These are phyloP conservation scores for Prunus armeniaca DNA, from an alignment of 306 rosid genomes.

Conservation along the genomic window DNA sequence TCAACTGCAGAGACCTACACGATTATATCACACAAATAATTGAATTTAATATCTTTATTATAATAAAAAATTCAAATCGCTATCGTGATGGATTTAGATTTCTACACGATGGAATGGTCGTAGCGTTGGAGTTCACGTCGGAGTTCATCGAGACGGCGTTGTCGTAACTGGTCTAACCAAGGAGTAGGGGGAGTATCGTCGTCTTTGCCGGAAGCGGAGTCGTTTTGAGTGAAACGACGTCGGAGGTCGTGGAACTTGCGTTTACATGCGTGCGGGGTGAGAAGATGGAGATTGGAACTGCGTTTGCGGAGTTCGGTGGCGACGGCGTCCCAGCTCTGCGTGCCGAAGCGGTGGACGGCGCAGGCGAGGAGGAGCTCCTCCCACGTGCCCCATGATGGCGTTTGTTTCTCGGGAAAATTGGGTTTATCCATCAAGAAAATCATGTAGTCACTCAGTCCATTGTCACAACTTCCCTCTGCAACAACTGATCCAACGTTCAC, in stretches of 20 bases:
- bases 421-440: constrained; percentile 18
- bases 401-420: constrained; percentile 24
- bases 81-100: not conserved
- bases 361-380: constrained; percentile 34
- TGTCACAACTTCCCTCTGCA: not conserved
- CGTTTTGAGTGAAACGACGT: constrained; percentile 22
- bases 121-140: constrained; percentile 26
- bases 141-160: constrained; percentile 35
- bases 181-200: not conserved
- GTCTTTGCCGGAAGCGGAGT: not conserved
- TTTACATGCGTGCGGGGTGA: constrained; percentile 22
- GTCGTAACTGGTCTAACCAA: constrained; percentile 31
- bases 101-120: constrained; percentile 31
- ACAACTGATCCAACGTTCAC: not conserved
- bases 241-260: constrained; percentile 28
- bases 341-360: constrained; percentile 37
- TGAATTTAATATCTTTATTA: not conserved
- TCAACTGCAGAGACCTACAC: constrained; percentile 27
- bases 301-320: constrained; percentile 29
- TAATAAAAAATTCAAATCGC: not conserved
- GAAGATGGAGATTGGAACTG: constrained; percentile 11
- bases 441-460: not conserved
- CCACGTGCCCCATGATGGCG: constrained; percentile 30
- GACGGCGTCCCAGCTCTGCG: constrained; percentile 32
- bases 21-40: not conserved